phyloP scores from a whole-genome alignment of 2,329 filamentous ascomycete species.

The Calonectria henricotiae region DNA sequence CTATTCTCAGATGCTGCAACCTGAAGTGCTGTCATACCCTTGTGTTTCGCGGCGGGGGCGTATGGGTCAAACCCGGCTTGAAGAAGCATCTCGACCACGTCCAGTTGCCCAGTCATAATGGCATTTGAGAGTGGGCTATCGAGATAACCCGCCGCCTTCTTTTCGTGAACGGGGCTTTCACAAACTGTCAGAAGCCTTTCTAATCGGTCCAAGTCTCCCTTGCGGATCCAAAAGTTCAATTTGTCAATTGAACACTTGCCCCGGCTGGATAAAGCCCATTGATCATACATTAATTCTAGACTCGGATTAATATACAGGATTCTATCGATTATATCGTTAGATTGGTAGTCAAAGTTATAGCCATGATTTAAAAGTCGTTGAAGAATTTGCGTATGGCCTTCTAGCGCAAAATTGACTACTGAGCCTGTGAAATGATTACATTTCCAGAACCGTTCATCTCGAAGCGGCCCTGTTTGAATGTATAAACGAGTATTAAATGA shows the following conservation, averaged over 20 bases:
- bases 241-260: background rate
- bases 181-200: background rate
- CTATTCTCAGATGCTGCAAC: background rate
- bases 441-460: too few relatives aligned
- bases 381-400: background rate
- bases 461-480: too few relatives aligned
- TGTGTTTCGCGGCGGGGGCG: background rate
- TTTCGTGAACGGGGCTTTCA: background rate
- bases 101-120: background rate
- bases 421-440: too few relatives aligned
- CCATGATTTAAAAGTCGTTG: background rate
- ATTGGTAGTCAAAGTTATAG: background rate
- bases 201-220: background rate
- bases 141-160: background rate
- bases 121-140: background rate
- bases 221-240: background rate
- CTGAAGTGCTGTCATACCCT: constrained; percentile 1
- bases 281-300: background rate
- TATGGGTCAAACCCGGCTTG: background rate
- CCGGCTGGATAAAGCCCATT: background rate
- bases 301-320: background rate
- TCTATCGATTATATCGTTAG: background rate
- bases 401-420: background rate
- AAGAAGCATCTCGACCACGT: background rate
- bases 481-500: too few relatives aligned